Evolutionary conservation across 2,329 filamentous ascomycete species (phyloP).

Genomic region (Fusarium coffeatum): DNA sequence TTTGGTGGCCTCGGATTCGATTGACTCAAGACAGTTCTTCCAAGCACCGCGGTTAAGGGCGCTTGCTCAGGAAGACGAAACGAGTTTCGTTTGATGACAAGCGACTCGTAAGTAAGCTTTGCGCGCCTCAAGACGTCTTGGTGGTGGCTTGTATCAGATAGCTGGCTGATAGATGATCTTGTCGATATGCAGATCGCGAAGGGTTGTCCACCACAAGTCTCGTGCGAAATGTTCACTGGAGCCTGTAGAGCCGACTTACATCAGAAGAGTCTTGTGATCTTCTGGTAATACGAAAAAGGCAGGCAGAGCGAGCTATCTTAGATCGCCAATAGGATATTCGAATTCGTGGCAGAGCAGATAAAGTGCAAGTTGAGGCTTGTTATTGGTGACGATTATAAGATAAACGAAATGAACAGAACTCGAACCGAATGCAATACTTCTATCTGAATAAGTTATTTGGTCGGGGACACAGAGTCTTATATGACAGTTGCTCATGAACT

Average conservation of each 20-base stretch:
- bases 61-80: conserved; percentile 17
- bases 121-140: conserved; percentile 9
- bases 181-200: conserved; percentile 26
- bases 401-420: conserved; percentile 5
- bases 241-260: conserved; percentile 31
- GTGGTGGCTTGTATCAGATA: conserved; percentile 40
- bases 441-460: conserved; percentile 11
- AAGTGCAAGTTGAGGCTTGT: conserved; percentile 3
- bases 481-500: conserved; percentile 37
- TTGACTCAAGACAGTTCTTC: conserved; percentile 16
- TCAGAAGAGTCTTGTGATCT: conserved; percentile 30
- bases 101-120: conserved; percentile 31
- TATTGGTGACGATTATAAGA: conserved; percentile 1
- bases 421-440: conserved; percentile 1
- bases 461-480: conserved; percentile 44
- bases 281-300: conserved; percentile 22
- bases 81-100: conserved; percentile 18
- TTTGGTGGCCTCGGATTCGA: conserved; percentile 35
- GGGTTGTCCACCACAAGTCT: conserved; percentile 8
- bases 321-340: conserved; percentile 12
- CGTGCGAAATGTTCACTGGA: conserved; percentile 20
- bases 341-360: conserved; percentile 7
- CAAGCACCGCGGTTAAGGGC: conserved; percentile 27
- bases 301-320: conserved; percentile 15
- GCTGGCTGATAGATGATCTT: conserved; percentile 29